These are phyloP conservation scores for Penicillium rolfsii DNA, from an alignment of 2,329 filamentous ascomycete species.

Conservation along the genomic window DNA sequence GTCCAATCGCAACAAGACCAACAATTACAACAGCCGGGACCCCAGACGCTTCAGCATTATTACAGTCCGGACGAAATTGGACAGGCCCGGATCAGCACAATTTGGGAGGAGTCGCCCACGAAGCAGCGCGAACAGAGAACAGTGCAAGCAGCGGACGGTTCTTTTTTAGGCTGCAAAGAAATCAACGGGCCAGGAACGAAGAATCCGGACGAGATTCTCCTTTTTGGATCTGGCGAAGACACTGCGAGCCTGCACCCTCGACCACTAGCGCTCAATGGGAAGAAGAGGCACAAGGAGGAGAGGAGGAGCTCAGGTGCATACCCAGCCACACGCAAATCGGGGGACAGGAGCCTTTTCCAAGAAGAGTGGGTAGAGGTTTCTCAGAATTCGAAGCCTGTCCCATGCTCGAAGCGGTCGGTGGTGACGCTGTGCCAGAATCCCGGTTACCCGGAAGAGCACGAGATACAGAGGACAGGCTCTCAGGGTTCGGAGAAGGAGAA, in stretches of 20 bases:
- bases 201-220: conserved; percentile 44
- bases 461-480: conserved; percentile 22
- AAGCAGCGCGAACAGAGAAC: conserved; percentile 28
- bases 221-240: conserved; percentile 37
- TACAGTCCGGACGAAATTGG: conserved; percentile 47
- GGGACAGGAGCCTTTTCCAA: conserved; percentile 28
- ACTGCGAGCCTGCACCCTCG: conserved; percentile 28
- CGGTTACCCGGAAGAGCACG: conserved; percentile 20
- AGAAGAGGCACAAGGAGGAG: conserved; percentile 28
- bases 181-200: conserved; percentile 39
- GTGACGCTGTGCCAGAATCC: conserved; percentile 32
- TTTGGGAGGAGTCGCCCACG: conserved; percentile 38
- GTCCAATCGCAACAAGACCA: conserved; percentile 6
- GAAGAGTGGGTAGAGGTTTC: conserved; percentile 37
- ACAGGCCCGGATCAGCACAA: conserved; percentile 41
- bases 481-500: conserved; percentile 33
- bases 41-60: conserved; percentile 30
- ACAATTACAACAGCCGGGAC: conserved; percentile 8
- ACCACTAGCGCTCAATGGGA: conserved; percentile 30
- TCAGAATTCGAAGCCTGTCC: conserved; percentile 42
- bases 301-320: conserved; percentile 17
- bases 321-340: conserved; percentile 14
- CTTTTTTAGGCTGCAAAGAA: conserved; percentile 48
- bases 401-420: conserved; percentile 38
- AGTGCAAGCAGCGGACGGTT: conserved; percentile 35